Evolutionary conservation across 768 basidiomycete species (phyloP).

Genomic region (Xerocomus potaroensis): DNA sequence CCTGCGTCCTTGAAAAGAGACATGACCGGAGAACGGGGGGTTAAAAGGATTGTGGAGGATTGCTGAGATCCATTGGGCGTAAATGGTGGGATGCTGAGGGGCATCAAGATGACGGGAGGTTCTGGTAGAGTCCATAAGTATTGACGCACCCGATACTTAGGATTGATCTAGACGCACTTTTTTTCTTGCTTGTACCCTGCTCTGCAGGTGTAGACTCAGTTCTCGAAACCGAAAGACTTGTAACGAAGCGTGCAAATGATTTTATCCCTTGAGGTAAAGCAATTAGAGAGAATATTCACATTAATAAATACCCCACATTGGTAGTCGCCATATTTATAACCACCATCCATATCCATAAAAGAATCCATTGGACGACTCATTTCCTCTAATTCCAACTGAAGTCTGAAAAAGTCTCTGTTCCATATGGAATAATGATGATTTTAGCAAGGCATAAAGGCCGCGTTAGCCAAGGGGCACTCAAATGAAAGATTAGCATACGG

Average conservation of each 20-base stretch:
- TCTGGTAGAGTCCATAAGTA: no score
- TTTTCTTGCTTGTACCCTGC: no score
- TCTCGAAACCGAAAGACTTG: no score
- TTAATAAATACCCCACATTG: no score
- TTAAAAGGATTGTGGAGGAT: no score
- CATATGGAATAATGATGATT: background rate
- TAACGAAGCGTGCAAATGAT: no score
- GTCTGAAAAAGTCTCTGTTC: conserved; percentile 62
- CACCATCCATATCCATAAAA: background rate
- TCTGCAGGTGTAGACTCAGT: no score
- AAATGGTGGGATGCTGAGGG: background rate
- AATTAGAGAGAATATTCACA: no score
- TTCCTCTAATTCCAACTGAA: conserved; percentile 73
- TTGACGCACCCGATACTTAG: no score
- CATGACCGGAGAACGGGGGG: background rate
- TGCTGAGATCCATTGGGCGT: background rate
- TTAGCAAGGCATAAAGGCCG: background rate
- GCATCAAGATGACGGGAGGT: background rate
- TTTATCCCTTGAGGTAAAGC: no score
- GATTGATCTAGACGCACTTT: no score
- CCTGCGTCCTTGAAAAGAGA: conserved; percentile 9
- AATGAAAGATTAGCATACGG: background rate
- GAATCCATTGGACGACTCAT: background rate
- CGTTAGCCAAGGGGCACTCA: background rate
- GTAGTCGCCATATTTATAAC: no score